These are phyloP conservation scores for Gossypium schwendimanii DNA, from an alignment of 441 rosid genomes.

Conservation along the genomic window DNA sequence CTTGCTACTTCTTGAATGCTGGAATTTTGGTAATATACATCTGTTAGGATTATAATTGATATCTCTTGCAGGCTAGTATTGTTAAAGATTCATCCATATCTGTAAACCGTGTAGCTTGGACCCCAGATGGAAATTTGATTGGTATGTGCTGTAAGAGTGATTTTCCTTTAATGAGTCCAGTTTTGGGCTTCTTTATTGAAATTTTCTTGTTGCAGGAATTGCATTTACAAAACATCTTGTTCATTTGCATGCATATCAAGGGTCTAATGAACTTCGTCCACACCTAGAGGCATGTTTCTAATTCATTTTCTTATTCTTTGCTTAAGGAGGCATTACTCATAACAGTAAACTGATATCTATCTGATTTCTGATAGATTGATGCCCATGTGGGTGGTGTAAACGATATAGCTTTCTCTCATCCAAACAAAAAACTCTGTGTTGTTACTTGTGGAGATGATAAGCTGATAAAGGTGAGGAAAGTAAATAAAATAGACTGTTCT, in stretches of 20 bases:
- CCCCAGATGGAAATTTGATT: slow-evolving; percentile 24
- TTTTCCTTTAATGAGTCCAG: neutral
- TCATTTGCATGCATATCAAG: slow-evolving; percentile 24
- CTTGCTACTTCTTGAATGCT: slow-evolving; percentile 2
- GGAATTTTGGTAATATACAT: neutral
- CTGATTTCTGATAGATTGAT: slow-evolving; percentile 40
- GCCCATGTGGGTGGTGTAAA: slow-evolving; percentile 63
- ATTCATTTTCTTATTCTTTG: neutral
- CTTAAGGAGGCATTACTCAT: neutral
- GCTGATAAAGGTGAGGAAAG: slow-evolving; percentile 28
- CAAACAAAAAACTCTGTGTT: slow-evolving; percentile 54
- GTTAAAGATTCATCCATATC: slow-evolving; percentile 25
- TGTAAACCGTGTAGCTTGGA: slow-evolving; percentile 23
- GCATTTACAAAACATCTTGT: slow-evolving; percentile 25
- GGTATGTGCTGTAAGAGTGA: slow-evolving; percentile 13
- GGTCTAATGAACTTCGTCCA: slow-evolving; percentile 17
- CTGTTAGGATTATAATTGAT: neutral
- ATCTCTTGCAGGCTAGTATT: slow-evolving; percentile 21
- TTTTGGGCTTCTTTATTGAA: neutral
- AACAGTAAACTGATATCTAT: slow-evolving; percentile 13
- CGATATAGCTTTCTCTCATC: slow-evolving; percentile 65
- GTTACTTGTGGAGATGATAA: slow-evolving; percentile 66
- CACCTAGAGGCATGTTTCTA: slow-evolving; percentile 23
- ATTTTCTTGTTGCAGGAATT: slow-evolving; percentile 23
- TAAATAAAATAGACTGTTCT: neutral